Evolutionary conservation across 352 stramenopile genomes (phyloP).

Genomic region (Phytophthora quininea): DNA sequence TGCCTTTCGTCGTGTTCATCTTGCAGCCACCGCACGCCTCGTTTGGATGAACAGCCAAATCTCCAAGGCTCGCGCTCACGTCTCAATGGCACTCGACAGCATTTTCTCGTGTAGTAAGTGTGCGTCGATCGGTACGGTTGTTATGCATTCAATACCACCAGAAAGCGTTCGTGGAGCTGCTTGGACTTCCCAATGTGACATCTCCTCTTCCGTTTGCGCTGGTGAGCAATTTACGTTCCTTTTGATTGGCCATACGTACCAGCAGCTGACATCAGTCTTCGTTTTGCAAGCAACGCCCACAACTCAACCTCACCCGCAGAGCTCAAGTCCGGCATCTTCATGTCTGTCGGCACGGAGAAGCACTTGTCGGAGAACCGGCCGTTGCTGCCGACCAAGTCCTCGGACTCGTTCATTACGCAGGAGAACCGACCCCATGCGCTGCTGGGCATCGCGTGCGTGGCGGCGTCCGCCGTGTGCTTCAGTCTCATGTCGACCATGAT

Average conservation of each 20-base stretch:
- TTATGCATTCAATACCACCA: not conserved
- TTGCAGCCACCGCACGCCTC: slow-evolving; percentile 24
- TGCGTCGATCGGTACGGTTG: too few species aligned
- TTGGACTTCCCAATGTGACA: not conserved
- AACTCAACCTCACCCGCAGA: slow-evolving; percentile 14
- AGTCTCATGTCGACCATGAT: slow-evolving; percentile 83
- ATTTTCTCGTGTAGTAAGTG: too few species aligned
- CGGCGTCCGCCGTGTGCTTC: slow-evolving; percentile 79
- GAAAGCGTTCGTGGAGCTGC: not conserved
- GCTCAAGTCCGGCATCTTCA: slow-evolving; percentile 6
- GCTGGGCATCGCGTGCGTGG: slow-evolving; percentile 68
- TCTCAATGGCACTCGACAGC: too few species aligned
- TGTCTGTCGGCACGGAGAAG: slow-evolving; percentile 34
- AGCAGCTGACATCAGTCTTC: not conserved
- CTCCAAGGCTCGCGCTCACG: too few species aligned
- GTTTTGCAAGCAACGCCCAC: slow-evolving; percentile 2
- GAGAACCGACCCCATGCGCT: slow-evolving; percentile 53
- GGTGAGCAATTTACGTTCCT: not conserved
- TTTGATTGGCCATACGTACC: not conserved
- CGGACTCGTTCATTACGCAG: slow-evolving; percentile 19
- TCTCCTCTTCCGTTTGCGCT: not conserved
- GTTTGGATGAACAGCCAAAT: too few species aligned
- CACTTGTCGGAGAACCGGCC: slow-evolving; percentile 25
- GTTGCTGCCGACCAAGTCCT: slow-evolving; percentile 34
- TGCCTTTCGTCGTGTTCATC: slow-evolving; percentile 40